A percentile compares a stretch with the other conserved stretches of the same genome.
Evolutionary conservation across 345 rosid species (phyloP).

Genomic region (Luvunga scandens): DNA sequence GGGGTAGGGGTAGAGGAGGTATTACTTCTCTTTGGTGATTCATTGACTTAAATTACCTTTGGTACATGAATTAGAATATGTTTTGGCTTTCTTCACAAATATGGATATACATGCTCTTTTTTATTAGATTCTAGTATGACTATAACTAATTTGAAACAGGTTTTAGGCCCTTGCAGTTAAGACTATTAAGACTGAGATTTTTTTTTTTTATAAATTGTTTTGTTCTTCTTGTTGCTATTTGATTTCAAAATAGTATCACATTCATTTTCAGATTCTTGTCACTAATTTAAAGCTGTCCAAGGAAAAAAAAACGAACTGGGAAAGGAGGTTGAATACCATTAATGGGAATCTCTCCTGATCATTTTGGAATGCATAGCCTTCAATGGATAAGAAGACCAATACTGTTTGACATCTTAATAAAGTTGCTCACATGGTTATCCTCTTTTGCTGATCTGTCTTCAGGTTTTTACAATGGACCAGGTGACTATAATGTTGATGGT

Average conservation of each 20-base stretch:
- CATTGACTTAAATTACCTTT: background rate
- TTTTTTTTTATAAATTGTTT: no score
- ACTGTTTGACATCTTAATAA: background rate
- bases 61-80: background rate
- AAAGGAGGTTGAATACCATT: background rate
- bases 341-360: background rate
- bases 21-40: background rate
- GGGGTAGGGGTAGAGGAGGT: slow-evolving; percentile 41
- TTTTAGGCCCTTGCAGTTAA: background rate
- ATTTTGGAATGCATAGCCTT: background rate
- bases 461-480: slow-evolving; percentile 23
- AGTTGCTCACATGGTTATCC: slow-evolving; percentile 1
- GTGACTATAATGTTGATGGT: slow-evolving; percentile 25
- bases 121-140: background rate
- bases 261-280: background rate
- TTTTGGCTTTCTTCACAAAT: background rate
- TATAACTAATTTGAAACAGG: background rate
- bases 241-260: background rate
- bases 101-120: no score
- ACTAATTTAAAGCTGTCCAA: background rate
- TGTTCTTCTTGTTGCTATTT: background rate
- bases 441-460: slow-evolving; percentile 6
- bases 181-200: background rate
- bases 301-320: background rate
- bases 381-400: background rate